Evolutionary conservation across 352 stramenopile species (phyloP), one percentile per base, ranked within the genome.

Genomic region (Globisporangium polare): DNA sequence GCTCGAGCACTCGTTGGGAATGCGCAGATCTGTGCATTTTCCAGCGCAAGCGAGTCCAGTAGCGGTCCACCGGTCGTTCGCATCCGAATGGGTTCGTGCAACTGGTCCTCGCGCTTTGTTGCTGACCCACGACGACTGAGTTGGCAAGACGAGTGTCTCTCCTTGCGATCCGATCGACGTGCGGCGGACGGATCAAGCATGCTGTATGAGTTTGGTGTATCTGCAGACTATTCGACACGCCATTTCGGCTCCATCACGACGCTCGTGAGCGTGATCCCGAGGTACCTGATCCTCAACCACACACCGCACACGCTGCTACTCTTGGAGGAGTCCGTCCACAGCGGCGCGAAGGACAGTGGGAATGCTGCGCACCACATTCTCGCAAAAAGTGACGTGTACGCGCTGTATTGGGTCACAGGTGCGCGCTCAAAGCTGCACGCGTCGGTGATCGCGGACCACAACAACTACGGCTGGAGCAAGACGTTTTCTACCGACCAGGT

Each of bases 191-290:
- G 51, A 41, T 42, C 39, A 2, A 73, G 55, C 18, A 78, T 92
- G 20, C 57, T 95, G 33, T 92, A 95, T 62, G 86, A 95, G 57
- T 73, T 95, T 61, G 86, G 86, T 10, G 77, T 93, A 4, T 92
- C 86, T 12, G 79, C 82, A 15, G 86, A 95, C 65, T 92, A 92
- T 51, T 72, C 82, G 10, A 95, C 84, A 8, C 71, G 81, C 2
- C 84, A 95, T 65, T 95, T 95, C 47, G 80, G 86, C 9, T 89
- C 84, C 0, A 76, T 95, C 39, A 94, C 86, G 53, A 95, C 84
- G 8, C 72, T 95, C 31, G 80, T 95, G 45, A 95, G 82, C 55
- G 72, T 95, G 41, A 90, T 92, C 51, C 86, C 86, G 26, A 80
- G 86, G 18, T 95, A 94, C 54, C 50, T 95, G 27, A 49, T 95